Base-by-base conservation (phyloP, 208 protist species). In the Wallacemonas rigidus region DNA sequence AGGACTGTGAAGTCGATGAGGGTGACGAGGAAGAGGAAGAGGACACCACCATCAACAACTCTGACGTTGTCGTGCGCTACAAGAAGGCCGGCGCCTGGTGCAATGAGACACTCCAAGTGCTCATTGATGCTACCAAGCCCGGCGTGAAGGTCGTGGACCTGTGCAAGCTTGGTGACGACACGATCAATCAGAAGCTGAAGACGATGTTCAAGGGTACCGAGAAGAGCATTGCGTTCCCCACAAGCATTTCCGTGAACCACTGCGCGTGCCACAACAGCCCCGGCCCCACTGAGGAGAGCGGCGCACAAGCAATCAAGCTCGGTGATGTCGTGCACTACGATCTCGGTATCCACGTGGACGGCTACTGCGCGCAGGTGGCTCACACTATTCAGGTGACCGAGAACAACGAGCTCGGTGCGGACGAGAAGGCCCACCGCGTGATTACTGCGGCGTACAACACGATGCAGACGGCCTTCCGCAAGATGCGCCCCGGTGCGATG, bases 211-310 rank as follows among this genome's bases (percentile, higher is more conserved):
- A 92, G 73, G 89, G 91, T 15, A 87, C 98, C 6, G 95, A 98
- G 73, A 99, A 99, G 83, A 98, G 98, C 64, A 90, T 99, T 60
- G 98, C 98, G 53, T 99, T 99, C 91, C 99, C 99, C 55, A 99
- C 98, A 2, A 99, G 98, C 85, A 85, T 99, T 65, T 99, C 97
- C 35, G 87, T 99, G 26, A 99, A 99, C 88, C 94, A 99, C 84
- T 95, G 88, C 80, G 97, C 98, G 60, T 98, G 98, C 69, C 98
- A 99, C 88, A 99, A 97, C 83, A 99, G 97, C 56, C 99, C 99
- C 36, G 87, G 97, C 11, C 67, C 74, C 57, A 87, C 69, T 41
- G 96, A 99, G 43, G 87, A 86, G 26, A 73, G 72, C 65, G 83
- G 71, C 7, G 83, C 97, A 26, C 86, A 95, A 71, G 90, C 90